Evolutionary conservation across 179 eudicot genomes (phyloP).

Genomic region (Camellia oleifera): DNA sequence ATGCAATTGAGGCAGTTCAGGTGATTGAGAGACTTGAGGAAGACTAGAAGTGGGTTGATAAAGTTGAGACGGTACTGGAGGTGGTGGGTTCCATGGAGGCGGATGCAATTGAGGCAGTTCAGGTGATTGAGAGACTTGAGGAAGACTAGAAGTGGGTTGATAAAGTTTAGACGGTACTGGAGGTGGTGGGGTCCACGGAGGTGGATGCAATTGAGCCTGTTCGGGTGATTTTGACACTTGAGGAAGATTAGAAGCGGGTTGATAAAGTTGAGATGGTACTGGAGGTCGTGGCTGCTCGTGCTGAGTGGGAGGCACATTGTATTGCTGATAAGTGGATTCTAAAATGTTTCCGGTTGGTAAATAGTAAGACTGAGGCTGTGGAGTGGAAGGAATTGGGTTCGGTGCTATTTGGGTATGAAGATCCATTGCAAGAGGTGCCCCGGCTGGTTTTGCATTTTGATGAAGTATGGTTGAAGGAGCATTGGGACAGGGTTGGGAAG

Average conservation of each 20-base stretch:
- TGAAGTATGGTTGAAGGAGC: not conserved
- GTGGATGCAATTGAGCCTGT: not conserved
- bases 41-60: constrained; percentile 4
- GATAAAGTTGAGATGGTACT: not conserved
- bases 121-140: not conserved
- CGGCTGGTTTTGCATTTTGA: constrained; percentile 12
- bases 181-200: constrained; percentile 33
- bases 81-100: not conserved
- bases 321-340: constrained; percentile 13
- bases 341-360: not conserved
- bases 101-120: too few species aligned
- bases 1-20: not conserved
- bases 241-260: not conserved
- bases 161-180: not conserved
- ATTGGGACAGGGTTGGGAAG: not conserved
- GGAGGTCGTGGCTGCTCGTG: not conserved
- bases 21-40: constrained; percentile 12
- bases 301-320: not conserved
- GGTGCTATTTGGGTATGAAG: not conserved
- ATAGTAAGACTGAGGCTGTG: constrained; percentile 2
- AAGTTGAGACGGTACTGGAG: constrained; percentile 1
- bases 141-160: too few species aligned
- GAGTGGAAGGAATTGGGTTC: constrained; percentile 9
- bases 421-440: not conserved
- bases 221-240: constrained; percentile 4